These are phyloP conservation scores for Rehmannia glutinosa DNA, from an alignment of 257 asterid species.

Conservation along the genomic window DNA sequence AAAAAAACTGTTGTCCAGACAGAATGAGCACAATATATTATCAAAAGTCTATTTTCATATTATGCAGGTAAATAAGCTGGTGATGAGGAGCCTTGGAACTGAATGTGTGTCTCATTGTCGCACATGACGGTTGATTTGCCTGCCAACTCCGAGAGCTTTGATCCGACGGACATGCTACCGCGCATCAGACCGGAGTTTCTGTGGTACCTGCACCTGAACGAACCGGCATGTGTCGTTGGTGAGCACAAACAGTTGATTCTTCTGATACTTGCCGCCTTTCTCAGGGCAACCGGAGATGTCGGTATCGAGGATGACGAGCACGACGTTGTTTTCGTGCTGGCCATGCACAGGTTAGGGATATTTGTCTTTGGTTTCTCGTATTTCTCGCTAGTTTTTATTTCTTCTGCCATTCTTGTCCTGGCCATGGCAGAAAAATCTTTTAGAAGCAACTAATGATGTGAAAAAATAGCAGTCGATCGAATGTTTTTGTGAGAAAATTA, in stretches of 20 bases:
- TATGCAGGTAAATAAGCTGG: slow-evolving; percentile 17
- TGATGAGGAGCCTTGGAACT: slow-evolving; percentile 20
- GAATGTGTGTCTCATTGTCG: not conserved
- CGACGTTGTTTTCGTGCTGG: slow-evolving; percentile 21
- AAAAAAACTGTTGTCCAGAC: not conserved
- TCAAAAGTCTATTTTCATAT: too few relatives aligned
- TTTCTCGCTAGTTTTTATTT: slow-evolving; percentile 23
- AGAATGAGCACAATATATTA: not conserved
- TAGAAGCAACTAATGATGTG: too few relatives aligned
- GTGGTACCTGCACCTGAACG: slow-evolving; percentile 74
- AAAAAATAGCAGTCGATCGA: too few relatives aligned
- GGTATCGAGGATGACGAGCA: slow-evolving; percentile 34
- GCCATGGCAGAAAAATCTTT: too few relatives aligned
- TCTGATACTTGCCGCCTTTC: slow-evolving; percentile 29
- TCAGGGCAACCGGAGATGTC: slow-evolving; percentile 39
- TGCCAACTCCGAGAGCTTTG: slow-evolving; percentile 47
- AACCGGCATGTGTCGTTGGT: slow-evolving; percentile 67
- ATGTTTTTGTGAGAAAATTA: too few relatives aligned
- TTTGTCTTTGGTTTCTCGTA: slow-evolving; percentile 28
- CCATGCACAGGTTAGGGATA: slow-evolving; percentile 21
- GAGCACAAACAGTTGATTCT: slow-evolving; percentile 66
- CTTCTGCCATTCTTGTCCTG: slow-evolving; percentile 47
- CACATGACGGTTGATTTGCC: slow-evolving; percentile 9
- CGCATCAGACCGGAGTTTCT: slow-evolving; percentile 29
- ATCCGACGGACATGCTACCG: slow-evolving; percentile 47